Evolutionary conservation across 768 basidiomycete genomes (phyloP), one percentile per base, ranked within the genome.

Genomic region (Kwoniella dejecticola): DNA sequence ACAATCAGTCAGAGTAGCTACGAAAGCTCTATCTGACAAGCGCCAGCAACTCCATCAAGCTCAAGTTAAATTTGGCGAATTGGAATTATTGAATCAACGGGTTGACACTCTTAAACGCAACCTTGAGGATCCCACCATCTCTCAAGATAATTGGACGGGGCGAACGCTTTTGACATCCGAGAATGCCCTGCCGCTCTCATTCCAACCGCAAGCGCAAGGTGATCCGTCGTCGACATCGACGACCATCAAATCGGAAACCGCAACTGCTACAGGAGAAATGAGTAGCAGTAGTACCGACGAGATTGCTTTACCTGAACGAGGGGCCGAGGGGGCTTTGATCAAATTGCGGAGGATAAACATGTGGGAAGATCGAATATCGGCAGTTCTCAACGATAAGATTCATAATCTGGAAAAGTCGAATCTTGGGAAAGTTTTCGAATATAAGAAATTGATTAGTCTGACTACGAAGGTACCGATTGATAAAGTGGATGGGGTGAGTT

Each of bases 401-500:
- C 83, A 84, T 71, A 82, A 82, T 30, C 78, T 94, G 65, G 86
- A 89, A 68, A 90, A 88, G 45, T 87, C 87, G 29, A 88, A 88
- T 69, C 88, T 88, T 17, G 91, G 92, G 80, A 91, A 89, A 80
- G 90, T 93, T 75, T 88, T 89, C 70, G 88, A 92, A 78, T 95
- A 90, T 81, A 88, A 89, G 80, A 93, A 87, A 80, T 87, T 98
- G 62, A 88, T 99, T 24, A 87, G 91, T 13, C 81, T 93, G 41
- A 94, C 91, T 77, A 89, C 91, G 3, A 89, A 89, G 21, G 87
- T 93, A 47, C 85, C 89, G 1, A 83, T 89, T 45, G 91, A 95
- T 70, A 87, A 88, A 77, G 89, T 98, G 52, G 95, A 96, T 77
- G 87, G 87, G 74, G 93, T 94, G 77, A 83, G 88, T 84, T n/a